Evolutionary conservation across 257 asterid genomes (phyloP).

Genomic region (Ilex aquifolium): DNA sequence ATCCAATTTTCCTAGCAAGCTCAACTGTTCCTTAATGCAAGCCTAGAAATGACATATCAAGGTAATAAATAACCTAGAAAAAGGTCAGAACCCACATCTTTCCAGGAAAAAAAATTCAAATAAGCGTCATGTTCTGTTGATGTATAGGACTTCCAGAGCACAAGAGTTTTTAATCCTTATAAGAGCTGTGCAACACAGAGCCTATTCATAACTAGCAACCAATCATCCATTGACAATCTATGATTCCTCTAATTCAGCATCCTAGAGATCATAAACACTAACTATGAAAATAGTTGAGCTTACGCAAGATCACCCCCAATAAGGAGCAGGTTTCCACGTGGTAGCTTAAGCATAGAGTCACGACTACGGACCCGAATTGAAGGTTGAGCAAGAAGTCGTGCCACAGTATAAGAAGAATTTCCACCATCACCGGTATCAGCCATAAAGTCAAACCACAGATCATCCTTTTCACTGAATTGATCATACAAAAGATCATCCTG

Average conservation of each 20-base stretch:
- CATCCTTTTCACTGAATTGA: conserved; percentile 77
- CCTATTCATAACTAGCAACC: not conserved
- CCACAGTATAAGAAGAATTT: conserved; percentile 85
- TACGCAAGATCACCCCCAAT: conserved; percentile 99
- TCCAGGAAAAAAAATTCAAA: too few relatives aligned
- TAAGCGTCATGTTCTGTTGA: too few relatives aligned
- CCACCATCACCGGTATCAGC: conserved; percentile 99
- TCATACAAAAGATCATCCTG: conserved; percentile 82
- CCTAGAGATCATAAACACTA: not conserved
- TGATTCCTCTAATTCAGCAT: not conserved
- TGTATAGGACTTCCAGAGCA: not conserved
- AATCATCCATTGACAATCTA: not conserved
- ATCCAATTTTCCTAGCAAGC: too few relatives aligned
- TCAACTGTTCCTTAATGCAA: too few relatives aligned
- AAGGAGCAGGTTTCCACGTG: conserved; percentile 84
- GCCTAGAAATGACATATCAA: too few relatives aligned
- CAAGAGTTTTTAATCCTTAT: not conserved
- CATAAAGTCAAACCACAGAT: conserved; percentile 98
- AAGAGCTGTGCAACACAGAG: not conserved
- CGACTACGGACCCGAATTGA: conserved; percentile 44
- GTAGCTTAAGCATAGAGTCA: conserved; percentile 51
- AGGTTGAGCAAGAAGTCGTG: conserved; percentile 95
- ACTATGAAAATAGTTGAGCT: conserved; percentile 29
- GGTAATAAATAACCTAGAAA: too few relatives aligned
- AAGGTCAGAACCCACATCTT: too few relatives aligned